These are phyloP conservation scores for Cucurbita argyrosperma DNA, from an alignment of 306 rosid genomes.

Conservation along the genomic window DNA sequence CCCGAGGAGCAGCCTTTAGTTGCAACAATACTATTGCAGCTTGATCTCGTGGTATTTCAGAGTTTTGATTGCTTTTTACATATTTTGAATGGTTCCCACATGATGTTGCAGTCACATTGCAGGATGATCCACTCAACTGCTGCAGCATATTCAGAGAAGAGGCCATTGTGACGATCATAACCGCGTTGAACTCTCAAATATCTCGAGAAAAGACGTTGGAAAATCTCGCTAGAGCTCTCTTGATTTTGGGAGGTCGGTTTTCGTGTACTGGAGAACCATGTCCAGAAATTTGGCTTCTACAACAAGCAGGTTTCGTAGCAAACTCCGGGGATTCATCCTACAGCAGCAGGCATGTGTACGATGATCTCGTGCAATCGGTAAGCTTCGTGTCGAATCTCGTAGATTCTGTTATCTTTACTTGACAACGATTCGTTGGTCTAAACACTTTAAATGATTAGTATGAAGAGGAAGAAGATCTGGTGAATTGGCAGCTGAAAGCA, in stretches of 20 bases:
- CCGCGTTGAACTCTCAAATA: constrained; percentile 29
- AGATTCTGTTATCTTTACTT: not conserved
- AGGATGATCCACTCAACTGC: constrained; percentile 50
- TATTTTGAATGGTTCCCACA: constrained; percentile 29
- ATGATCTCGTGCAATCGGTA: constrained; percentile 25
- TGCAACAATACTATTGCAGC: constrained; percentile 49
- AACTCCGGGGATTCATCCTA: constrained; percentile 20
- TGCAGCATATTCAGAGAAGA: constrained; percentile 67
- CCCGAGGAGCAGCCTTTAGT: constrained; percentile 45
- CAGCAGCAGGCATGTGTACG: constrained; percentile 21
- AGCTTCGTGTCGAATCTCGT: not conserved
- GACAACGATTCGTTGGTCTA: not conserved
- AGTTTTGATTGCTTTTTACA: not conserved
- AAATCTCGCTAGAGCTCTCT: constrained; percentile 53
- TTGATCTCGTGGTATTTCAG: constrained; percentile 55
- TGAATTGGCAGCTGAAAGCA: constrained; percentile 53
- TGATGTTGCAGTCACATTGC: constrained; percentile 65
- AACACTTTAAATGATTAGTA: constrained; percentile 12
- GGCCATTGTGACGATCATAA: constrained; percentile 50
- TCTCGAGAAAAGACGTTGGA: constrained; percentile 33
- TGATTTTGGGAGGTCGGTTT: constrained; percentile 51
- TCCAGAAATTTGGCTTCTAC: constrained; percentile 43
- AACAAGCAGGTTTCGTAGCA: constrained; percentile 48
- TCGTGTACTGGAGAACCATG: constrained; percentile 42
- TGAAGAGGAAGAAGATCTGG: constrained; percentile 39